These are phyloP conservation scores for Bonnemaisonia californica DNA, from an alignment of 31 red algal genomes.

Conservation along the genomic window DNA sequence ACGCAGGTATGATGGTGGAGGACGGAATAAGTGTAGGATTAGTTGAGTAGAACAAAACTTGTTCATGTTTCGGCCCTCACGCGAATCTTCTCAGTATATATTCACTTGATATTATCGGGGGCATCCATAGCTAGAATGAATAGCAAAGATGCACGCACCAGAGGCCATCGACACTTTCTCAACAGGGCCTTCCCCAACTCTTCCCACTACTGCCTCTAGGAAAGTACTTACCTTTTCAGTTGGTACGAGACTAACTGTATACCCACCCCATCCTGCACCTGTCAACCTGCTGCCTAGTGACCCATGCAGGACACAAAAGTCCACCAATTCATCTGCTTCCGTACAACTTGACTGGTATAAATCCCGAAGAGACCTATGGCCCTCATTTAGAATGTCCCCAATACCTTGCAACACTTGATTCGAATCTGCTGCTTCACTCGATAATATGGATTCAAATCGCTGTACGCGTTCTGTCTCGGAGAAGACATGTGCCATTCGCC, in stretches of 20 bases:
- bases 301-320: slow-evolving; percentile 51
- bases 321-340: slow-evolving; percentile 61
- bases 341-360: slow-evolving; percentile 54
- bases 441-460: slow-evolving; percentile 20
- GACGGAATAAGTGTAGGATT: too few species aligned
- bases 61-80: too few species aligned
- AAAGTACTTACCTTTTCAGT: slow-evolving; percentile 23
- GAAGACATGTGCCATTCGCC: slow-evolving; percentile 68
- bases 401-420: slow-evolving; percentile 22
- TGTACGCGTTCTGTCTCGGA: slow-evolving; percentile 67
- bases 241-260: slow-evolving; percentile 55
- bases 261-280: slow-evolving; percentile 77
- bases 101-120: too few species aligned
- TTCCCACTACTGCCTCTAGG: slow-evolving; percentile 5
- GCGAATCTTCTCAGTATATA: too few species aligned
- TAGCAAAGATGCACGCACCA: slow-evolving; percentile 59
- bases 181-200: slow-evolving; percentile 39
- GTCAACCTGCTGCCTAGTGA: slow-evolving; percentile 58
- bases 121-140: slow-evolving; percentile 33
- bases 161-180: slow-evolving; percentile 31
- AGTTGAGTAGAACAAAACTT: too few species aligned
- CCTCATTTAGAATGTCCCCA: slow-evolving; percentile 64
- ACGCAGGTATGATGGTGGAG: too few species aligned
- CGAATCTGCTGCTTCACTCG: slow-evolving; percentile 4
- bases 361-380: slow-evolving; percentile 44